A percentile compares a stretch with the other conserved stretches of the same genome.
These are phyloP conservation scores for Nothophoma quercina DNA, from an alignment of 2,329 filamentous ascomycete genomes.

Conservation along the genomic window DNA sequence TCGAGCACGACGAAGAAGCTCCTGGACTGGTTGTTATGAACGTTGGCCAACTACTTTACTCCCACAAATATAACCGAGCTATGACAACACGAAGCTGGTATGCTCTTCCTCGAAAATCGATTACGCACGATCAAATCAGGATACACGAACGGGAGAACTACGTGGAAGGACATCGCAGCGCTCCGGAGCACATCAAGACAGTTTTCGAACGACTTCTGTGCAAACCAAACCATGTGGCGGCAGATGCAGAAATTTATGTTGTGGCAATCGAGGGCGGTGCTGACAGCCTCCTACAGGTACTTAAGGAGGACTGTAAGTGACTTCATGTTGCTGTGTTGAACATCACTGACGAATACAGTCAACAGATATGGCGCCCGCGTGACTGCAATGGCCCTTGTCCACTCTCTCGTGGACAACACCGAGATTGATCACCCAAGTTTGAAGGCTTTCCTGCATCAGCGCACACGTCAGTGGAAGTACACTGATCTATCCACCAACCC, in stretches of 20 bases:
- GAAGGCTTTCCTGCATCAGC: constrained; percentile 41
- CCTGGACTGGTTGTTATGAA: constrained; percentile 74
- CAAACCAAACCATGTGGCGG: constrained; percentile 52
- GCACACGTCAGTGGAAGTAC: constrained; percentile 45
- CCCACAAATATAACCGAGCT: constrained; percentile 66
- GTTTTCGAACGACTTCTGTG: constrained; percentile 71
- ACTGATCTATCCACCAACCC: constrained; percentile 23
- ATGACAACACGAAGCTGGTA: constrained; percentile 67
- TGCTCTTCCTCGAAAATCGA: constrained; percentile 66
- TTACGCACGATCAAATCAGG: constrained; percentile 63
- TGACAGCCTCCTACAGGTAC: constrained; percentile 63
- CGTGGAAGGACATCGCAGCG: constrained; percentile 66
- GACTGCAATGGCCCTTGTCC: constrained; percentile 43
- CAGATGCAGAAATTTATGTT: constrained; percentile 69
- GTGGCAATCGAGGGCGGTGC: constrained; percentile 75
- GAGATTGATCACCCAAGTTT: constrained; percentile 35
- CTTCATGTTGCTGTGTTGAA: neutral
- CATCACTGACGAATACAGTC: constrained; percentile 30
- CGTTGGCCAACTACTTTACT: constrained; percentile 79
- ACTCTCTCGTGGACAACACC: constrained; percentile 29
- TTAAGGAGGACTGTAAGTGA: constrained; percentile 63
- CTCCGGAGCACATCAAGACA: constrained; percentile 68
- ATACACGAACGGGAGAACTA: constrained; percentile 65
- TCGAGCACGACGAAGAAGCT: constrained; percentile 27
- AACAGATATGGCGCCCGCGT: constrained; percentile 33